phyloP scores from a whole-genome alignment of 495 filamentous ascomycete genomes.

The Poronia punctata region DNA sequence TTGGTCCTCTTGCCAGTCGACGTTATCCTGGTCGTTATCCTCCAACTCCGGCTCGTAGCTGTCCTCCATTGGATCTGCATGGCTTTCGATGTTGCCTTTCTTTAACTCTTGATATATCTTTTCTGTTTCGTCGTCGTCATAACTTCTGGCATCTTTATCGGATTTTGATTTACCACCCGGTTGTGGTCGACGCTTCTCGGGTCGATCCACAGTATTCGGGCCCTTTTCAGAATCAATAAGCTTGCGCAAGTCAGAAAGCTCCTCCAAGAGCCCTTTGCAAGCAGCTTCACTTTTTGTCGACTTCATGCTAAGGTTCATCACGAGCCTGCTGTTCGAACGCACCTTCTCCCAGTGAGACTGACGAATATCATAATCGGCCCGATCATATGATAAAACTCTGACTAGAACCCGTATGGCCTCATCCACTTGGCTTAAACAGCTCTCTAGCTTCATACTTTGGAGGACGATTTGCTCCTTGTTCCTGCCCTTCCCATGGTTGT shows the following conservation, averaged over 20 bases:
- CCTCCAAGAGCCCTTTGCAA: constrained; percentile 18
- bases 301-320: constrained; percentile 12
- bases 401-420: constrained; percentile 12
- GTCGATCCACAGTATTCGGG: constrained; percentile 10
- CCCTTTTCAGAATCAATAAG: constrained; percentile 15
- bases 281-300: constrained; percentile 12
- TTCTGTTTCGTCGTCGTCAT: too few relatives aligned
- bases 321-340: constrained; percentile 9
- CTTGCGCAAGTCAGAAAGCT: constrained; percentile 19
- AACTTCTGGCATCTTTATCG: too few relatives aligned
- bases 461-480: constrained; percentile 15
- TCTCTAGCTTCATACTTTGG: constrained; percentile 20
- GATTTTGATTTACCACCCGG: background rate
- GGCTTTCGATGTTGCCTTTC: too few relatives aligned
- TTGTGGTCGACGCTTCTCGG: constrained; percentile 12
- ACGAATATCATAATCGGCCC: constrained; percentile 13
- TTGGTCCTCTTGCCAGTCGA: background rate
- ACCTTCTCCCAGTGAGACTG: constrained; percentile 17
- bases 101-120: too few relatives aligned
- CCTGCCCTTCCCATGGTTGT: constrained; percentile 7
- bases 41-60: background rate
- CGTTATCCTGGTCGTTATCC: background rate
- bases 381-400: constrained; percentile 4
- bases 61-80: background rate
- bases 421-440: constrained; percentile 17